Conservation (phyloP, 73 alveolate species). For the Tetrahymena elliotti region DNA sequence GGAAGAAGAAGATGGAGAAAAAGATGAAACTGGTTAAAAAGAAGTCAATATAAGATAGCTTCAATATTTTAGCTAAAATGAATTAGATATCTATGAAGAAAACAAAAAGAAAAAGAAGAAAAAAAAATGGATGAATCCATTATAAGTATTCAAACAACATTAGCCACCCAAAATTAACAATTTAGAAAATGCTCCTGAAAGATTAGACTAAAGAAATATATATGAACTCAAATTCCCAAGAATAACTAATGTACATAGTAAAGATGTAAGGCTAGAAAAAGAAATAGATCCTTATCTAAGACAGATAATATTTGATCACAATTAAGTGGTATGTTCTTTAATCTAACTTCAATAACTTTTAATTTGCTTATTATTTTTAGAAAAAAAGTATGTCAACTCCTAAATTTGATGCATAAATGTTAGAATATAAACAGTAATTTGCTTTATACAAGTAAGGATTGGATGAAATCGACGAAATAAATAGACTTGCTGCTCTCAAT, state of each 20-base stretch:
- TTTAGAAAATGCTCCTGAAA: not conserved
- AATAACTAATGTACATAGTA: not conserved
- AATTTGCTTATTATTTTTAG: not conserved
- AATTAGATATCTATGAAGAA: not conserved
- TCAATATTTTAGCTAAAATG: not conserved
- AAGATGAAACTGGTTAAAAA: not conserved
- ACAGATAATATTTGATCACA: not conserved
- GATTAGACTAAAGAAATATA: not conserved
- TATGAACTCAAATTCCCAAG: not conserved
- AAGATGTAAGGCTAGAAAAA: not conserved
- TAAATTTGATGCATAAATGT: not conserved
- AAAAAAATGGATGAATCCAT: not conserved
- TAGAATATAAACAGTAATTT: not conserved
- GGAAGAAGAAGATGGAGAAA: not conserved
- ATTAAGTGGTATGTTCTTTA: not conserved
- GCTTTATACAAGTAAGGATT: not conserved
- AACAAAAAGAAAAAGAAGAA: not conserved
- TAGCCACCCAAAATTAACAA: not conserved
- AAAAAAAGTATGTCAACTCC: not conserved
- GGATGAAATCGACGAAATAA: not conserved
- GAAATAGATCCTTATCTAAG: not conserved
- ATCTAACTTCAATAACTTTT: not conserved
- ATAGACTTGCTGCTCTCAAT: not conserved
- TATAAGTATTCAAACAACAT: not conserved
- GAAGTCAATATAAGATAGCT: not conserved